Evolutionary conservation across 2,329 filamentous ascomycete genomes (phyloP), one percentile per base, ranked within the genome.

Genomic region (Stemphylium vesicarium): DNA sequence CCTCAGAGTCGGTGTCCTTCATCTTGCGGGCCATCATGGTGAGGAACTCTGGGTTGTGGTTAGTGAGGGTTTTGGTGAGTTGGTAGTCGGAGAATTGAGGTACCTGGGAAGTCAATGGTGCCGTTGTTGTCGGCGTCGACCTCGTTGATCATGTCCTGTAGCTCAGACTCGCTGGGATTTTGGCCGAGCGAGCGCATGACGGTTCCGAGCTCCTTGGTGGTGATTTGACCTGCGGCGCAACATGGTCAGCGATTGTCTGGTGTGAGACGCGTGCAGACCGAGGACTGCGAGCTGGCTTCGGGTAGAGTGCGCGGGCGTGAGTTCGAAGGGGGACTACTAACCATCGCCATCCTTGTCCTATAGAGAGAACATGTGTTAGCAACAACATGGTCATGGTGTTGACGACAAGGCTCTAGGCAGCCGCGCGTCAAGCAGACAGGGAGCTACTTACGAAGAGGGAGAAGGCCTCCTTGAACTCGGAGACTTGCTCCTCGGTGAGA

Each of bases 401-500:
- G 31, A 20, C 5, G 44, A 16, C 41, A 44, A 50, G 48, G 42
- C 37, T 53, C 42, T 50, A 71, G 71, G 69, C 70, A 69, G 59
- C 66, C 60, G 46, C 52, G 46, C 50, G 42, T 47, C 53, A 33
- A 18, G 38, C 36, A 36, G 32, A 26, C 45, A 42, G 59, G 22
- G 1, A 29, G 40, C 11, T 11, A 88, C 95, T 89, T 89, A 99
- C 95, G 81, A 99, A 99, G 68, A 99, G 91, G 79, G 95, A 99
- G 84, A 99, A 99, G 51, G 95, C 95, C 84, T 99, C 95, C 90
- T 98, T 99, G 86, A 98, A 99, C 84, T 99, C 95, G 78, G 95
- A 98, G 79, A 99, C 95, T 87, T 99, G 95, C 84, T 99, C 95
- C 86, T 99, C 95, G 72, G 95, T 98, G 76, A 99, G 89, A 80